Percentiles rank a stretch among this genome's conserved stretches.
Evolutionary conservation across 2,329 filamentous ascomycete species (phyloP).

Genomic region (Penicillium sp.): DNA sequence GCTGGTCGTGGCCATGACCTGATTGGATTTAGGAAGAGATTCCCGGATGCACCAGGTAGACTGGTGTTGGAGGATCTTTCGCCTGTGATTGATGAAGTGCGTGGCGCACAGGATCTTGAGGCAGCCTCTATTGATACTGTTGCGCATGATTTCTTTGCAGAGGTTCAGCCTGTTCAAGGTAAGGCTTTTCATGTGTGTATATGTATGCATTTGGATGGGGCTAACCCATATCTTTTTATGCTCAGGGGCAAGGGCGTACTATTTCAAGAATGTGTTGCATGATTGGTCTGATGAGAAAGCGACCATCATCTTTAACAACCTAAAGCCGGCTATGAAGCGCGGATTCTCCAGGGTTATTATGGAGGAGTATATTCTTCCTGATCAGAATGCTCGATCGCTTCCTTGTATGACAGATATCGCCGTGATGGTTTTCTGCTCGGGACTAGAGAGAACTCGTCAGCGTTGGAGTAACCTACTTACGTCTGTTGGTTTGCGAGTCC

Average conservation of each 20-base stretch:
- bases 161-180: constrained; percentile 15
- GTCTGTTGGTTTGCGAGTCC: constrained; percentile 16
- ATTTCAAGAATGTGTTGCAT: constrained; percentile 33
- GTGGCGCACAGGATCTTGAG: constrained; percentile 7
- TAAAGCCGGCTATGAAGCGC: constrained; percentile 21
- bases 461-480: constrained; percentile 18
- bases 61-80: constrained; percentile 50
- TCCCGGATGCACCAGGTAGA: constrained; percentile 38
- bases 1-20: constrained; percentile 44
- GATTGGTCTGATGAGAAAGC: constrained; percentile 33
- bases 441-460: constrained; percentile 22
- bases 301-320: constrained; percentile 20
- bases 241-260: constrained; percentile 30
- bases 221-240: neutral
- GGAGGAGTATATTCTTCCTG: constrained; percentile 28
- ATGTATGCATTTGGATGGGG: neutral
- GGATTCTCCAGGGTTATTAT: constrained; percentile 27
- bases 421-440: constrained; percentile 28
- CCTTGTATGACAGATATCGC: constrained; percentile 25
- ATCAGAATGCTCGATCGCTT: constrained; percentile 18
- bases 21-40: constrained; percentile 33
- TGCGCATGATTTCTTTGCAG: constrained; percentile 16
- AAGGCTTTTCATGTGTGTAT: neutral
- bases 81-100: constrained; percentile 33
- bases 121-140: constrained; percentile 10